phyloP scores from a whole-genome alignment of 2,329 filamentous ascomycete genomes.

The Bipolaris cookei region DNA sequence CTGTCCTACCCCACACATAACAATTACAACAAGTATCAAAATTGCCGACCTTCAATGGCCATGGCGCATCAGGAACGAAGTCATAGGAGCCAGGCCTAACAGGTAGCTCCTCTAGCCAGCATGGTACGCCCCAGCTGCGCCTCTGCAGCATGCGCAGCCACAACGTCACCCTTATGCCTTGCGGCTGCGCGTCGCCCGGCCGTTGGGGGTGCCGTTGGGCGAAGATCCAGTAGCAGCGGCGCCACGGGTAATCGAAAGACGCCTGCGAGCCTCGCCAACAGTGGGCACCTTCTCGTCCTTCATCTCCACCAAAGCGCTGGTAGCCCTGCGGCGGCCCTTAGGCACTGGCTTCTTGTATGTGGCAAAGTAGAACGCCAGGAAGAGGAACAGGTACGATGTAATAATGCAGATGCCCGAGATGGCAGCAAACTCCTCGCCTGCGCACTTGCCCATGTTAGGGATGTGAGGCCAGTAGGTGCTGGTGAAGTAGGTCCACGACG shows the following conservation, averaged over 20 bases:
- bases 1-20: conserved; percentile 21
- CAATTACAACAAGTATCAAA: conserved; percentile 33
- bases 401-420: conserved; percentile 91
- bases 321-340: conserved; percentile 76
- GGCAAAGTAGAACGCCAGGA: conserved; percentile 98
- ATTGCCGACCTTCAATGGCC: conserved; percentile 8
- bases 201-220: conserved; percentile 60
- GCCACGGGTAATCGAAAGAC: conserved; percentile 53
- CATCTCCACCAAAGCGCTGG: conserved; percentile 85
- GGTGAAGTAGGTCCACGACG: conserved; percentile 98
- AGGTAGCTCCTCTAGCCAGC: conserved; percentile 11
- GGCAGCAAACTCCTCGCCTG: conserved; percentile 95
- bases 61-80: conserved; percentile 10
- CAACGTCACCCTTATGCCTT: conserved; percentile 64
- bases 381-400: conserved; percentile 93
- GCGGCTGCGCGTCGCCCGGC: conserved; percentile 69
- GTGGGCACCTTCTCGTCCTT: conserved; percentile 71
- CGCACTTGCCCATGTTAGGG: conserved; percentile 84
- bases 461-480: conserved; percentile 86
- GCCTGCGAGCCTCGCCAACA: conserved; percentile 59
- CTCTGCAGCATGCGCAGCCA: not conserved
- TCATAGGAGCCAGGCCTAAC: conserved; percentile 5
- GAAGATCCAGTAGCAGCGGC: conserved; percentile 50
- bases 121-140: not conserved
- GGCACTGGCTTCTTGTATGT: conserved; percentile 89